Evolutionary conservation across 78 protist species (phyloP).

Genomic region (Chrysochromulina parva): DNA sequence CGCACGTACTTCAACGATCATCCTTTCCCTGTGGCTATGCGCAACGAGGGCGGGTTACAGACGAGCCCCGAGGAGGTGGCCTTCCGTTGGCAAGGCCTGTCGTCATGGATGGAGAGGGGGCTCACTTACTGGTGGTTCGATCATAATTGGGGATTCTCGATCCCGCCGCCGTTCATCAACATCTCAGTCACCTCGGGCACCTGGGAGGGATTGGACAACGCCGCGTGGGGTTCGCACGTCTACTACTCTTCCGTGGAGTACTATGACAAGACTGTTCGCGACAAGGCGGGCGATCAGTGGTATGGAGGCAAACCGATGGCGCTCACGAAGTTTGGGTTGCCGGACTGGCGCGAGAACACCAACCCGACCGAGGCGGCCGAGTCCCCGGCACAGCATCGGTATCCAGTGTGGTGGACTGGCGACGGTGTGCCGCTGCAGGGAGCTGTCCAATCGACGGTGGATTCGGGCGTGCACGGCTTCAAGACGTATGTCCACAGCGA

Average conservation of each 20-base stretch:
- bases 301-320: neutral
- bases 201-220: neutral
- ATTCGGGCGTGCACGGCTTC: neutral
- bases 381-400: neutral
- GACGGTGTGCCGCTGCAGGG: neutral
- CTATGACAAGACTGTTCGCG: no score
- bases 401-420: neutral
- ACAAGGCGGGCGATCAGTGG: no score
- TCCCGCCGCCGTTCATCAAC: neutral
- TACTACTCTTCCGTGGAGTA: neutral
- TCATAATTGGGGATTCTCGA: no score
- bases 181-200: neutral
- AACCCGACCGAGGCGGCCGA: neutral
- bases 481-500: neutral
- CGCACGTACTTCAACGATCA: conserved; percentile 23
- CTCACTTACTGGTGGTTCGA: no score
- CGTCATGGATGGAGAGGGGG: no score
- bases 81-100: no score
- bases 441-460: neutral
- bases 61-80: neutral
- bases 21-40: neutral
- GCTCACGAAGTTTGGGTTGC: neutral
- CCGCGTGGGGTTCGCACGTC: neutral
- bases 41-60: neutral
- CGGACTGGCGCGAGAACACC: neutral